Evolutionary conservation across 495 filamentous ascomycete genomes (phyloP).

Genomic region (Annulohypoxylon moriforme): DNA sequence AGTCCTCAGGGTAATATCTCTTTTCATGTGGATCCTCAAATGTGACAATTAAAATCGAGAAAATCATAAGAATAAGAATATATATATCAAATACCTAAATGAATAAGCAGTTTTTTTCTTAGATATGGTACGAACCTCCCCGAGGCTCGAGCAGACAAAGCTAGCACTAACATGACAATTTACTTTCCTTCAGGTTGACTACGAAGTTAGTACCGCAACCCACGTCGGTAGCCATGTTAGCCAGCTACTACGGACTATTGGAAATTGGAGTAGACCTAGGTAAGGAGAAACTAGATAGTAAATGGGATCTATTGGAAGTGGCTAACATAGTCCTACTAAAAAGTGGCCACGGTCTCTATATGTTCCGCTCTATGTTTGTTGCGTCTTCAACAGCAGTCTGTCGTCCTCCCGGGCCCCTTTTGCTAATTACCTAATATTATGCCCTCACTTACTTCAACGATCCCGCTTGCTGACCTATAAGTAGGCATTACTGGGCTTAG

Average conservation of each 20-base stretch:
- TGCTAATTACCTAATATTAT: neutral
- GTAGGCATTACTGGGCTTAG: slow-evolving; percentile 34
- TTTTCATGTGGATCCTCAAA: no score
- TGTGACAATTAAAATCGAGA: neutral
- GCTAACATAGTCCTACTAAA: neutral
- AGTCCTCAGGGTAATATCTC: neutral
- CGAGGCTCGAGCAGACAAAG: neutral
- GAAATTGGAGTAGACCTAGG: slow-evolving; percentile 41
- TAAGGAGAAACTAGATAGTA: slow-evolving; percentile 10
- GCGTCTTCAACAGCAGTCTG: slow-evolving; percentile 31
- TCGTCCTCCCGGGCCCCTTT: neutral
- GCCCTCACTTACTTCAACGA: neutral
- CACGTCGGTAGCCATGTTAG: slow-evolving; percentile 34
- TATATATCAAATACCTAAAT: neutral
- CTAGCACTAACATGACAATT: neutral
- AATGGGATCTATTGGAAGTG: neutral
- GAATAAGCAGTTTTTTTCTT: neutral
- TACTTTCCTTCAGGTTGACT: slow-evolving; percentile 19
- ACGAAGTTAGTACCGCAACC: slow-evolving; percentile 24
- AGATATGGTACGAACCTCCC: neutral
- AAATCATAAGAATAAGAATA: neutral
- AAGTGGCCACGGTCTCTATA: slow-evolving; percentile 37
- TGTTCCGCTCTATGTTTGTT: slow-evolving; percentile 41
- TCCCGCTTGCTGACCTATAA: neutral
- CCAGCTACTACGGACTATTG: slow-evolving; percentile 34